phyloP scores from a whole-genome alignment of 2,329 filamentous ascomycete species.

The Akanthomyces dipterigenus region DNA sequence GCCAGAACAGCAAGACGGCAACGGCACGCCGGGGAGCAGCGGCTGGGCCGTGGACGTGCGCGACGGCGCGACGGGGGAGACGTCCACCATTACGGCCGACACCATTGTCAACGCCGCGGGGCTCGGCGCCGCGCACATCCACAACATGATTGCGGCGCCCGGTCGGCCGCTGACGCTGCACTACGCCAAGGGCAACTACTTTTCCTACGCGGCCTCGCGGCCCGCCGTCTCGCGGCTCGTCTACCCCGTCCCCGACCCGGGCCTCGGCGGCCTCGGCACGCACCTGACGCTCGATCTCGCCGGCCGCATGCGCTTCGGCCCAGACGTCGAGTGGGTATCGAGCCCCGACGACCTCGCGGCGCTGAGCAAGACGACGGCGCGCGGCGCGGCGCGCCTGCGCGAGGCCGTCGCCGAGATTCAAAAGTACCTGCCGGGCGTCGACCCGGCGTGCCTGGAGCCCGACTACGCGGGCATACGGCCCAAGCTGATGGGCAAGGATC shows the following conservation, averaged over 20 bases:
- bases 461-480: conserved; percentile 92
- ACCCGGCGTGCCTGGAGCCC: conserved; percentile 57
- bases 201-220: conserved; percentile 63
- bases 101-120: conserved; percentile 83
- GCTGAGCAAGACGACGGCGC: neutral
- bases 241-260: conserved; percentile 80
- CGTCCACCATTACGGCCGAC: conserved; percentile 60
- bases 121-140: conserved; percentile 65
- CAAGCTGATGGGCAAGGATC: conserved; percentile 60
- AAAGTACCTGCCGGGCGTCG: conserved; percentile 69
- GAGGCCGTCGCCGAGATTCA: conserved; percentile 69
- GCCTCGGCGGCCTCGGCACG: conserved; percentile 79
- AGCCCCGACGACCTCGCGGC: conserved; percentile 62
- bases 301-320: conserved; percentile 82
- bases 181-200: conserved; percentile 95
- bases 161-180: conserved; percentile 55
- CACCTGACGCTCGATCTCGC: conserved; percentile 87
- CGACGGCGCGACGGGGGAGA: conserved; percentile 39
- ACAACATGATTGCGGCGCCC: conserved; percentile 66
- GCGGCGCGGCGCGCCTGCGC: conserved; percentile 51
- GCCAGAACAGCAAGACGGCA: conserved; percentile 31
- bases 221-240: conserved; percentile 67
- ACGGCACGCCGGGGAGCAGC: conserved; percentile 34
- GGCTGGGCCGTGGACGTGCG: conserved; percentile 65
- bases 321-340: conserved; percentile 90